Evolutionary conservation across 108 stramenopile genomes (phyloP).

Genomic region (Asterionellopsis glacialis): DNA sequence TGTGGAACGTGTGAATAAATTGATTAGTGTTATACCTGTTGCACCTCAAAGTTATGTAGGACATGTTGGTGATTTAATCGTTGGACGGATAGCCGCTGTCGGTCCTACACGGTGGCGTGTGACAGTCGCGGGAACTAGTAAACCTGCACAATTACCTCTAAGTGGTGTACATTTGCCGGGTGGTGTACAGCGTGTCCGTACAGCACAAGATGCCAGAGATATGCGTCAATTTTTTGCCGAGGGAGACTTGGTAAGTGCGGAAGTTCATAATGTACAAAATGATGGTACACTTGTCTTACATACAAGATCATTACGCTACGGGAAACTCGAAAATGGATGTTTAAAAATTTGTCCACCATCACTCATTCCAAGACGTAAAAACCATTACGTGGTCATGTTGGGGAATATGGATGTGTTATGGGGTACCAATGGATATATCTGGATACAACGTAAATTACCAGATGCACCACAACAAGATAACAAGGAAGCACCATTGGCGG

Average conservation of each 20-base stretch:
- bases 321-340: constrained; percentile 92
- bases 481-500: constrained; percentile 51
- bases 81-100: constrained; percentile 90
- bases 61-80: constrained; percentile 95
- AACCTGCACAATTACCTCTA: constrained; percentile 79
- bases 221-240: constrained; percentile 89
- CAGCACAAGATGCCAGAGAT: constrained; percentile 91
- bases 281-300: constrained; percentile 90
- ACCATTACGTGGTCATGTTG: constrained; percentile 53
- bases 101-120: constrained; percentile 89
- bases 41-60: constrained; percentile 61
- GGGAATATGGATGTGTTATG: constrained; percentile 44
- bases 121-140: constrained; percentile 24
- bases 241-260: constrained; percentile 90
- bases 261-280: constrained; percentile 79
- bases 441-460: constrained; percentile 75
- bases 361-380: constrained; percentile 71
- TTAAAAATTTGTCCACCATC: constrained; percentile 73
- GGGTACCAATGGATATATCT: constrained; percentile 84
- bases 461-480: constrained; percentile 13
- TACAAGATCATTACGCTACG: constrained; percentile 87
- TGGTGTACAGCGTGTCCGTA: constrained; percentile 92
- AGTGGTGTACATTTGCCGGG: constrained; percentile 90
- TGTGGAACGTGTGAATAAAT: constrained; percentile 93
- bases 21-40: constrained; percentile 90